Evolutionary conservation across 2,329 filamentous ascomycete species (phyloP).

Genomic region (Apiospora hydei): DNA sequence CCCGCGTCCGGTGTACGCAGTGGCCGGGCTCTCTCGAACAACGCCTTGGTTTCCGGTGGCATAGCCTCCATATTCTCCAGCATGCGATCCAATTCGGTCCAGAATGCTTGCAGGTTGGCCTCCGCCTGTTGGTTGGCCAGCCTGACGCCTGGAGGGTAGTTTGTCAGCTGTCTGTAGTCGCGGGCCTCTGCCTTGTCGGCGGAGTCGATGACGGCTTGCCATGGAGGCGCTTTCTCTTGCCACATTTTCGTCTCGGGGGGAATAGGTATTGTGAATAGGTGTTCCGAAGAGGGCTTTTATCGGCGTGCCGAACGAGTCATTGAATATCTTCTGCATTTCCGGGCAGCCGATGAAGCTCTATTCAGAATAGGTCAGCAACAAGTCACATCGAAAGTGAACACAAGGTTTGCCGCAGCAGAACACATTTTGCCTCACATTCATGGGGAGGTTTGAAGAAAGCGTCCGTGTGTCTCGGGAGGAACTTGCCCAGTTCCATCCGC

Average conservation of each 20-base stretch:
- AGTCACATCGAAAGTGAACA: neutral
- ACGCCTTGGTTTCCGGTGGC: neutral
- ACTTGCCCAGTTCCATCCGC: neutral
- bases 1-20: neutral
- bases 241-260: no score
- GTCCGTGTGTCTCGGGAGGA: neutral
- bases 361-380: neutral
- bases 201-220: neutral
- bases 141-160: neutral
- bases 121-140: neutral
- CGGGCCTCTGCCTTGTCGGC: neutral
- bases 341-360: no score
- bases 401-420: neutral
- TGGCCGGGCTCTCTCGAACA: neutral
- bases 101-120: neutral
- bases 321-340: no score
- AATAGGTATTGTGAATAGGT: no score
- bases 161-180: neutral
- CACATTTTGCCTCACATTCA: neutral
- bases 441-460: neutral
- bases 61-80: neutral
- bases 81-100: neutral
- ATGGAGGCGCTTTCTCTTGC: no score
- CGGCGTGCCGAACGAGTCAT: no score
- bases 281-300: no score